These are phyloP conservation scores for Bauhinia variegata DNA, from an alignment of 306 rosid species.

Conservation along the genomic window DNA sequence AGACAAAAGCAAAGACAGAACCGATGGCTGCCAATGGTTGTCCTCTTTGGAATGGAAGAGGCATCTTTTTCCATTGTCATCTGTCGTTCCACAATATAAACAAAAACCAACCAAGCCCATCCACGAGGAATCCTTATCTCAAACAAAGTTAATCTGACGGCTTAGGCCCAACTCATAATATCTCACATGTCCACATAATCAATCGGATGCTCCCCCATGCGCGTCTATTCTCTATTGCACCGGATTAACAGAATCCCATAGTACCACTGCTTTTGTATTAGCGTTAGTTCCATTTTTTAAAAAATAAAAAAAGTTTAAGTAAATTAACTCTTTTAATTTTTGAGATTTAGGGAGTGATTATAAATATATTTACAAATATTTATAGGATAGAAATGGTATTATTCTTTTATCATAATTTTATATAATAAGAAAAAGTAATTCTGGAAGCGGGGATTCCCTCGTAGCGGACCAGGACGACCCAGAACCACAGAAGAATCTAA, in stretches of 20 bases:
- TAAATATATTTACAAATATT: too few relatives aligned
- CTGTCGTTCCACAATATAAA: slow-evolving; percentile 26
- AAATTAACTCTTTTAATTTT: too few relatives aligned
- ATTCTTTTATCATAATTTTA: too few relatives aligned
- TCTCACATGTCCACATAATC: slow-evolving; percentile 33
- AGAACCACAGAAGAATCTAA: slow-evolving; percentile 38
- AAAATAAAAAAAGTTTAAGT: too few relatives aligned
- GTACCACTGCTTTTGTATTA: too few relatives aligned
- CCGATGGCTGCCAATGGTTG: slow-evolving; percentile 40
- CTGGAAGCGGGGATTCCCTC: slow-evolving; percentile 39
- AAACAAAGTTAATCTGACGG: background rate
- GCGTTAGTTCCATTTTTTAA: too few relatives aligned
- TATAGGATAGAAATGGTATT: too few relatives aligned
- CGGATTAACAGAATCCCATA: too few relatives aligned
- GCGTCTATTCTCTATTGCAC: too few relatives aligned
- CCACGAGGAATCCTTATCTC: slow-evolving; percentile 55
- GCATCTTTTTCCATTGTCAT: slow-evolving; percentile 39
- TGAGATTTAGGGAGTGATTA: too few relatives aligned
- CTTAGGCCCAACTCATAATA: slow-evolving; percentile 1
- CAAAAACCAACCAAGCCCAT: slow-evolving; percentile 43
- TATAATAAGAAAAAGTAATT: too few relatives aligned
- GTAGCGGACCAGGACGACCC: slow-evolving; percentile 31
- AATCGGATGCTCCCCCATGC: too few relatives aligned
- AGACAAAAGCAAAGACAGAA: slow-evolving; percentile 22
- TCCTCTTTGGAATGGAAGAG: background rate